phyloP scores from a whole-genome alignment of 2,329 filamentous ascomycete genomes.

The Cadophora luteo-olivacea region DNA sequence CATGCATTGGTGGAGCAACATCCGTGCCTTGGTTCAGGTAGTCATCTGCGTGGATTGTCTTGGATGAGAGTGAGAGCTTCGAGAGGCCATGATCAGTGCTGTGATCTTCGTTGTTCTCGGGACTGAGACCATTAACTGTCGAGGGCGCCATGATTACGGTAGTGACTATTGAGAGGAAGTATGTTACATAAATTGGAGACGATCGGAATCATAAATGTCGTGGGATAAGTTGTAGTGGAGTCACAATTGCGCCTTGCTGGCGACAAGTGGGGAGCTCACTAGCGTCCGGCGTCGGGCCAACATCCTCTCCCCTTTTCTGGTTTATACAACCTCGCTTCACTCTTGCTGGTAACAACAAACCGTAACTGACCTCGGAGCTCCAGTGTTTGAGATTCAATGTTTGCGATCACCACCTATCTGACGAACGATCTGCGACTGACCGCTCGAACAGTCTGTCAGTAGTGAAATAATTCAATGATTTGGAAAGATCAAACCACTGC shows the following conservation, averaged over 20 bases:
- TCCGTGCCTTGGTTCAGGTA: conserved; percentile 75
- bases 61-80: conserved; percentile 66
- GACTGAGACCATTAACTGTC: conserved; percentile 22
- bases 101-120: conserved; percentile 25
- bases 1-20: conserved; percentile 87
- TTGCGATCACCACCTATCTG: neutral
- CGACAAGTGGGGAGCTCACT: conserved; percentile 16
- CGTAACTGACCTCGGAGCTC: neutral
- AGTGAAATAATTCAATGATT: too few relatives aligned
- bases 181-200: conserved; percentile 20
- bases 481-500: neutral
- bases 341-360: neutral
- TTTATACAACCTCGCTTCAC: conserved; percentile 10
- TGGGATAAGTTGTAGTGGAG: conserved; percentile 3
- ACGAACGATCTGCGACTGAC: neutral
- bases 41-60: conserved; percentile 84
- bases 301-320: neutral
- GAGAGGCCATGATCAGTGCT: conserved; percentile 28
- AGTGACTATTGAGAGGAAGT: neutral
- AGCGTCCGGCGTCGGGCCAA: conserved; percentile 14
- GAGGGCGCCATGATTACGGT: neutral
- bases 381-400: neutral
- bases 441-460: too few relatives aligned
- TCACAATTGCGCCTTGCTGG: conserved; percentile 16
- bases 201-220: neutral